These are phyloP conservation scores for Lablab purpureus DNA, from an alignment of 306 rosid species.

Conservation along the genomic window DNA sequence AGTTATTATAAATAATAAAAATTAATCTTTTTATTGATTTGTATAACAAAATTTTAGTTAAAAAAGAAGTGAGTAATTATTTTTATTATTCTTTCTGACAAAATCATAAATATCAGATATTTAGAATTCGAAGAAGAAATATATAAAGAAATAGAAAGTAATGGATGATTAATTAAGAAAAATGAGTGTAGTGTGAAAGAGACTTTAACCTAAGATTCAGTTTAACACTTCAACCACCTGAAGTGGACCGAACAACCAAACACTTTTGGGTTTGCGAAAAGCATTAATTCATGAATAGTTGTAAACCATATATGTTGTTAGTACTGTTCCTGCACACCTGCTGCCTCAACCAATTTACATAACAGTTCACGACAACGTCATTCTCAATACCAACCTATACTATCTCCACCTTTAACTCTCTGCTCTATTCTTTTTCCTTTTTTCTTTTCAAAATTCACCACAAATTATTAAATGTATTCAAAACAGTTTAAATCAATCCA, in stretches of 20 bases:
- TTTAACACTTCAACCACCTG: conserved; percentile 30
- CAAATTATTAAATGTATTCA: not conserved
- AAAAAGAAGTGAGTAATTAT: too few species aligned
- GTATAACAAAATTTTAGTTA: too few species aligned
- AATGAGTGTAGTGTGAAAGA: not conserved
- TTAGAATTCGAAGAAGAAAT: too few species aligned
- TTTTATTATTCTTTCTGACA: too few species aligned
- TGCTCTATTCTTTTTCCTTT: too few species aligned
- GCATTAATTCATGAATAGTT: conserved; percentile 33
- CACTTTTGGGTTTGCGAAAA: not conserved
- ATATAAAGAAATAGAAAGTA: not conserved
- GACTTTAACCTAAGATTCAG: not conserved
- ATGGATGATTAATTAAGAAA: not conserved
- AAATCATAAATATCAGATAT: too few species aligned
- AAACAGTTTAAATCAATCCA: too few species aligned
- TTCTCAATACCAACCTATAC: not conserved
- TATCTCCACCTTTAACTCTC: not conserved
- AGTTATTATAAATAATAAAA: too few species aligned
- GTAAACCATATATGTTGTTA: not conserved
- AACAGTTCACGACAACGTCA: conserved; percentile 32
- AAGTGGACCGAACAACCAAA: conserved; percentile 59
- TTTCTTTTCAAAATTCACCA: too few species aligned
- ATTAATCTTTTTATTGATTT: too few species aligned
- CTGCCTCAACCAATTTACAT: conserved; percentile 45
- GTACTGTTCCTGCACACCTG: conserved; percentile 36